Percentiles rank a stretch among this genome's conserved stretches.
Conservation (phyloP, 352 stramenopile genomes). For the Pythium periplocum region DNA sequence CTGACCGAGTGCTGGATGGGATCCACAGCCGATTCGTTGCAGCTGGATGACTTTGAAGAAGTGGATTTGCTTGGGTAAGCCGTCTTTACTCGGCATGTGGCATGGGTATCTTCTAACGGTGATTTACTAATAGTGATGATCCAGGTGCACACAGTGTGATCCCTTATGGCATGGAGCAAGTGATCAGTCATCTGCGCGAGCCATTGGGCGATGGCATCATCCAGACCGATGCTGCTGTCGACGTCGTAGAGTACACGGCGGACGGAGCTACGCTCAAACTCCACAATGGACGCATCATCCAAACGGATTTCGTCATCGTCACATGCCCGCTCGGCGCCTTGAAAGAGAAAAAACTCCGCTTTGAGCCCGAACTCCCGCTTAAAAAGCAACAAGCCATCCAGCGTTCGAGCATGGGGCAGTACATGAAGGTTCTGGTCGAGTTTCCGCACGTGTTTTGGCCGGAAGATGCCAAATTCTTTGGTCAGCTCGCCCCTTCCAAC, state of each 20-base stretch:
- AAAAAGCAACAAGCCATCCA: conserved; percentile 40
- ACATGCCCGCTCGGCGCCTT: conserved; percentile 52
- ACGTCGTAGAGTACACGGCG: conserved; percentile 14
- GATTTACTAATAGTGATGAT: conserved; percentile 27
- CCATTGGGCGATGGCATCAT: conserved; percentile 4
- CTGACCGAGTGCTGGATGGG: conserved; percentile 63
- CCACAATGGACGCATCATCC: conserved; percentile 15
- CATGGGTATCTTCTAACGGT: neutral
- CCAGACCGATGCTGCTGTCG: conserved; percentile 7
- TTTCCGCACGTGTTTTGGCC: conserved; percentile 66
- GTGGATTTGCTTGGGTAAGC: conserved; percentile 47
- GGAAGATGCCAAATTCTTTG: conserved; percentile 35
- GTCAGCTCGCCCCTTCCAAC: conserved; percentile 21
- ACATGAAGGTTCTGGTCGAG: conserved; percentile 74
- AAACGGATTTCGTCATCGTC: conserved; percentile 43
- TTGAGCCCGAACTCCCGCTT: conserved; percentile 37
- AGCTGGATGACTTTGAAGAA: conserved; percentile 53
- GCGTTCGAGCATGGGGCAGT: conserved; percentile 55
- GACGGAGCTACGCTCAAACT: conserved; percentile 30
- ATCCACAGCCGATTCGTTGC: conserved; percentile 33
- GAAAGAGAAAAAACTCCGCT: conserved; percentile 36
- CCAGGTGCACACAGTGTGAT: conserved; percentile 47
- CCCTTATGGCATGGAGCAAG: conserved; percentile 40
- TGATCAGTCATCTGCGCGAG: conserved; percentile 28
- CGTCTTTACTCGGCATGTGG: too few relatives aligned